Evolutionary conservation across 495 filamentous ascomycete genomes (phyloP).

Genomic region (Penicillium mononematosum): DNA sequence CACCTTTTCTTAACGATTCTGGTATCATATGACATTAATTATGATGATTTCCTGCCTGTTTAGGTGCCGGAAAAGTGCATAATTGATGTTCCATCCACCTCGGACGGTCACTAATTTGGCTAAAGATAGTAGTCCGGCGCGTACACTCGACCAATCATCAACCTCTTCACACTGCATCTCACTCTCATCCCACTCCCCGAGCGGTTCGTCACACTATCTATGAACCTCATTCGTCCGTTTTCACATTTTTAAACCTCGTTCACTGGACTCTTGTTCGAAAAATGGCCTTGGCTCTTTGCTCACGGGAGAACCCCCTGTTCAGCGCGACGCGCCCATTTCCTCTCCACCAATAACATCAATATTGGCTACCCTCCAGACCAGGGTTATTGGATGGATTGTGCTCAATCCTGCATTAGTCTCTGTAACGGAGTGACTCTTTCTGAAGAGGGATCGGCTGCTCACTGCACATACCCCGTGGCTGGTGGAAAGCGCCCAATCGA

Average conservation of each 20-base stretch:
- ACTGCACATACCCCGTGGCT: slow-evolving; percentile 17
- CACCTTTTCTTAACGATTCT: neutral
- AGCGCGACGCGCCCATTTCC: slow-evolving; percentile 28
- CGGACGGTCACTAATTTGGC: slow-evolving; percentile 5
- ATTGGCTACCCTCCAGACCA: neutral
- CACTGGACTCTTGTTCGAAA: neutral
- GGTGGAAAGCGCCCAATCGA: slow-evolving; percentile 16
- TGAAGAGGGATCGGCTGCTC: slow-evolving; percentile 21
- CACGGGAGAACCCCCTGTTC: slow-evolving; percentile 4
- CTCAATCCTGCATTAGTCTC: slow-evolving; percentile 43
- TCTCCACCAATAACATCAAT: slow-evolving; percentile 18
- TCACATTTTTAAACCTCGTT: neutral
- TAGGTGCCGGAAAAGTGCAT: neutral
- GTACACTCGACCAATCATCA: slow-evolving; percentile 7
- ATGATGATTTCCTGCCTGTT: neutral
- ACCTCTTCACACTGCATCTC: slow-evolving; percentile 10
- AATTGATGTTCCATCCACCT: slow-evolving; percentile 4
- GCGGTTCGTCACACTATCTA: slow-evolving; percentile 10
- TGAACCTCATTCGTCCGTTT: slow-evolving; percentile 6
- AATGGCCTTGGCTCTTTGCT: slow-evolving; percentile 9
- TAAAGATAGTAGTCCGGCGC: slow-evolving; percentile 15
- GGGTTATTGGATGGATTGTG: slow-evolving; percentile 27
- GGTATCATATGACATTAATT: neutral
- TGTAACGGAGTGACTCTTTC: slow-evolving; percentile 22
- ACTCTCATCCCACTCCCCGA: neutral